Conservation (phyloP, 352 stramenopile genomes). For the Phytopythium kandeliae region DNA sequence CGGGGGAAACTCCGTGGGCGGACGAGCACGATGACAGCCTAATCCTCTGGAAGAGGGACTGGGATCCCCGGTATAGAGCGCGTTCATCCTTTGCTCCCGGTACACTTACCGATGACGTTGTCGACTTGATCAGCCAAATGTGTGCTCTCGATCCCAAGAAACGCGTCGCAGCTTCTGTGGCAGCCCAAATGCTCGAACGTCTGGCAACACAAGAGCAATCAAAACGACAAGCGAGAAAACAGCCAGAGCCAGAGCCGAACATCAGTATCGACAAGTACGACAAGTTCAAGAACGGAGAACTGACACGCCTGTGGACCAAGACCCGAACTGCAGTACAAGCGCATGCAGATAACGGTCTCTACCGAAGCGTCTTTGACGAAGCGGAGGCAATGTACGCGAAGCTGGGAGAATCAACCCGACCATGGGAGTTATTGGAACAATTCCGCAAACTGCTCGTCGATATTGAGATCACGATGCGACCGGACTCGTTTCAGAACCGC, state of each 20-base stretch:
- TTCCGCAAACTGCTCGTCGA: background rate
- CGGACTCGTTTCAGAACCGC: background rate
- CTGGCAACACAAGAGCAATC: background rate
- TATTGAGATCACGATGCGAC: background rate
- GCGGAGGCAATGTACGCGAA: background rate
- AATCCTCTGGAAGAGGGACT: background rate
- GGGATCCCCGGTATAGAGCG: background rate
- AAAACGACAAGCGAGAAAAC: background rate
- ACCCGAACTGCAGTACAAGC: background rate
- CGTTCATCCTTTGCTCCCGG: background rate
- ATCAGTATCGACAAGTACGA: background rate
- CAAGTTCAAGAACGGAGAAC: background rate
- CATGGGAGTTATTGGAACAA: background rate
- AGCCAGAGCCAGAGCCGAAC: background rate
- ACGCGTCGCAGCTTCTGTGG: background rate
- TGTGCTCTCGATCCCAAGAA: background rate
- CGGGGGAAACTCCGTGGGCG: background rate
- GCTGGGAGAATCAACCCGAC: background rate
- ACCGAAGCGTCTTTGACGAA: background rate
- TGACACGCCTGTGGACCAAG: background rate
- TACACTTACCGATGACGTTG: background rate
- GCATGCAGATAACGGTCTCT: background rate
- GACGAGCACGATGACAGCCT: background rate
- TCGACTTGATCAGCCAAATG: background rate
- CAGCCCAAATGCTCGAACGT: background rate